phyloP scores from a whole-genome alignment of 1,139 yeast genomes.

The Candida pseudoviswanathii region DNA sequence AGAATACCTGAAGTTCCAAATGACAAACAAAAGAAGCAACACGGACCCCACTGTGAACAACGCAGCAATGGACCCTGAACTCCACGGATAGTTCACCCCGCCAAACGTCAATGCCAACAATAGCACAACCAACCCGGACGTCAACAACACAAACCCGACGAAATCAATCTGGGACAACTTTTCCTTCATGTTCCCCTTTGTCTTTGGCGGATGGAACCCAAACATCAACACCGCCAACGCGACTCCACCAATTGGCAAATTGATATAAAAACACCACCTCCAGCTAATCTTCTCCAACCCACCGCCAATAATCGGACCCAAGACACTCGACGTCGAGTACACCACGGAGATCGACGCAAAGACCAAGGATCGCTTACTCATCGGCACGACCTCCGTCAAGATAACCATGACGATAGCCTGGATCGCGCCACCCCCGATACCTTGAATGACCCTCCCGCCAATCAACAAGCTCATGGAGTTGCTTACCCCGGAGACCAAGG shows the following conservation, averaged over 20 bases:
- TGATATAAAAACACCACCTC: conserved; percentile 82
- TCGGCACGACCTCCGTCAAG: conserved; percentile 61
- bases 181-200: conserved; percentile 39
- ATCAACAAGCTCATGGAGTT: conserved; percentile 60
- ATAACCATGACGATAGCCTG: conserved; percentile 61
- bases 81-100: conserved; percentile 37
- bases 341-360: conserved; percentile 53
- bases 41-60: conserved; percentile 60
- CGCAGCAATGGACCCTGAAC: conserved; percentile 56
- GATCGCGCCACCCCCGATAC: conserved; percentile 74
- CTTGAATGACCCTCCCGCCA: conserved; percentile 72
- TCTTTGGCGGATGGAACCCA: conserved; percentile 59
- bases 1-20: conserved; percentile 53
- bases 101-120: conserved; percentile 41
- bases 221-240: conserved; percentile 48
- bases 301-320: conserved; percentile 73
- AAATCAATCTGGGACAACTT: conserved; percentile 44
- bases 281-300: conserved; percentile 65
- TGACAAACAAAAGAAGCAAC: conserved; percentile 36
- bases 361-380: conserved; percentile 56
- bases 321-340: conserved; percentile 51
- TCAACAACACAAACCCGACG: conserved; percentile 32
- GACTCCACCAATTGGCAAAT: conserved; percentile 66
- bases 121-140: conserved; percentile 32
- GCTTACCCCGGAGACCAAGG: conserved; percentile 61